These are phyloP conservation scores for Scedosporium dehoogii DNA, from an alignment of 2,329 filamentous ascomycete species.

Conservation along the genomic window DNA sequence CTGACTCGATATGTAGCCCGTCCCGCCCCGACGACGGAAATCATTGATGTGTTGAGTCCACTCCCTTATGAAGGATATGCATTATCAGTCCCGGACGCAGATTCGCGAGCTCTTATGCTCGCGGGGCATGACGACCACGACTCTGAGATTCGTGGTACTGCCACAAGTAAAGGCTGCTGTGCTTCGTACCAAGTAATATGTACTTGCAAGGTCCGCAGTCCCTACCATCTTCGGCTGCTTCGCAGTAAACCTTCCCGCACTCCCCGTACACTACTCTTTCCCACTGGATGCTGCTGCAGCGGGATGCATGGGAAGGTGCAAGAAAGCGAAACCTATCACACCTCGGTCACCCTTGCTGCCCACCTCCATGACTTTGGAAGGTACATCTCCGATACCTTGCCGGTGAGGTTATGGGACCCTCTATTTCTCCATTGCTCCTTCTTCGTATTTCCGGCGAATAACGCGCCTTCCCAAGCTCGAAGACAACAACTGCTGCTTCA, in stretches of 20 bases:
- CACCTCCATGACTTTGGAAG: not conserved
- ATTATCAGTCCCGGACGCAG: not conserved
- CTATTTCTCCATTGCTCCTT: too few species aligned
- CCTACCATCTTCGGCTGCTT: not conserved
- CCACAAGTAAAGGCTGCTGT: not conserved
- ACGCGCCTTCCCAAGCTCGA: not conserved
- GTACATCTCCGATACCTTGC: not conserved
- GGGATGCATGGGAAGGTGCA: constrained; percentile 1
- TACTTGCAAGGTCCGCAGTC: not conserved
- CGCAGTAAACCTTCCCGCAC: not conserved
- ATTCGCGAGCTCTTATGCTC: not conserved
- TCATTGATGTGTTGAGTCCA: not conserved
- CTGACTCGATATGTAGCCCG: not conserved
- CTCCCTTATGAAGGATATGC: not conserved
- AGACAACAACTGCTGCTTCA: too few species aligned
- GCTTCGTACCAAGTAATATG: not conserved
- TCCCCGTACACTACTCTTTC: not conserved
- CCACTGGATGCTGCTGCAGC: not conserved
- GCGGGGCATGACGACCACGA: not conserved
- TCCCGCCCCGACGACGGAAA: not conserved
- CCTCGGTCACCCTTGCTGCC: not conserved
- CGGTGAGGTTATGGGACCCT: not conserved
- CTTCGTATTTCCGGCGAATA: too few species aligned
- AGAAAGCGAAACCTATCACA: constrained; percentile 1
- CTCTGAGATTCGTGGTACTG: not conserved